Percentiles rank a stretch among this genome's conserved stretches.
Conservation (phyloP, 495 filamentous ascomycete species). For the Apodospora peruviana region DNA sequence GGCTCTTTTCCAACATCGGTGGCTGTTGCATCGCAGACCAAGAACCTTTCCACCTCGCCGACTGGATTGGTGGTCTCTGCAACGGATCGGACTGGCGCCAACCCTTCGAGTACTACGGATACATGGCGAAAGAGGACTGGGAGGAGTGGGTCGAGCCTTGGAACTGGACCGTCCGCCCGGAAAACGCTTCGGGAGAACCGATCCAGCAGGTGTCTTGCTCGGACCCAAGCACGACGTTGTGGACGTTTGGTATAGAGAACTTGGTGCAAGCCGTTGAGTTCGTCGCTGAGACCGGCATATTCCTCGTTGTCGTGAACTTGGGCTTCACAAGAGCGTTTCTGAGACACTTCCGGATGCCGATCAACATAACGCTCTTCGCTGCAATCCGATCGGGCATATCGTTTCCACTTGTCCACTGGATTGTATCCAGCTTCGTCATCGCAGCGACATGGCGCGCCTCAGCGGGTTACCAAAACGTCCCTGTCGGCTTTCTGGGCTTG, state of each 20-base stretch:
- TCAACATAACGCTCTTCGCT: not conserved
- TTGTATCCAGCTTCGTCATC: not conserved
- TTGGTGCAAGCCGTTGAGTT: not conserved
- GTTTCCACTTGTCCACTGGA: not conserved
- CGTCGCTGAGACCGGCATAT: not conserved
- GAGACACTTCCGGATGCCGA: not conserved
- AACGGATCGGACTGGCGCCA: conserved; percentile 5
- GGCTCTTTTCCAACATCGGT: conserved; percentile 7
- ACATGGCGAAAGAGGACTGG: conserved; percentile 6
- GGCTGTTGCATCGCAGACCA: not conserved
- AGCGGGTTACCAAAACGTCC: not conserved
- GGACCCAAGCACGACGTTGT: not conserved
- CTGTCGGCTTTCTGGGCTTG: not conserved
- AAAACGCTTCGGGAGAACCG: not conserved
- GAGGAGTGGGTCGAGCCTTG: conserved; percentile 6
- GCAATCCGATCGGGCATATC: not conserved
- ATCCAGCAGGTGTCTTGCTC: not conserved
- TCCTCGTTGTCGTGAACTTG: not conserved
- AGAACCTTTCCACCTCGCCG: conserved; percentile 4
- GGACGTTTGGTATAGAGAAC: not conserved
- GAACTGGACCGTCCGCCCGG: conserved; percentile 6
- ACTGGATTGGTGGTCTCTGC: conserved; percentile 1
- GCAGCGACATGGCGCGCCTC: not conserved
- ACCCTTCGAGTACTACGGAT: conserved; percentile 5
- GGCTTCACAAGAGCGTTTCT: not conserved